A percentile compares a stretch with the other conserved stretches of the same genome.
phyloP scores from a whole-genome alignment of 108 stramenopile species.

The Nitzschia sp. region DNA sequence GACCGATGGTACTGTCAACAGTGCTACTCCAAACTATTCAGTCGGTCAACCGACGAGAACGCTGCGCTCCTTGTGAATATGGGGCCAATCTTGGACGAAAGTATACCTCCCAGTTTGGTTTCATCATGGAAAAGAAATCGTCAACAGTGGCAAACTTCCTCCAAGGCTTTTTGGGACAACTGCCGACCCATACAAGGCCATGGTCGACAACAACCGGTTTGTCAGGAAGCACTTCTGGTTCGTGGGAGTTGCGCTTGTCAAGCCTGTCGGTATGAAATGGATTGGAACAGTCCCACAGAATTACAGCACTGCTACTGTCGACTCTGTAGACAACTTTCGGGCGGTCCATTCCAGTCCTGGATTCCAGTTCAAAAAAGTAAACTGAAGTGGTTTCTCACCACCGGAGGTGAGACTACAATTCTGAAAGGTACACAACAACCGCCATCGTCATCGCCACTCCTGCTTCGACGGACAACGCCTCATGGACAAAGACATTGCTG shows the following conservation, averaged over 20 bases:
- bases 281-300: conserved; percentile 16
- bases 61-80: conserved; percentile 12
- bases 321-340: conserved; percentile 39
- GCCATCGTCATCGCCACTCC: neutral
- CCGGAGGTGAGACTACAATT: neutral
- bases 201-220: neutral
- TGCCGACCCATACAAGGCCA: neutral
- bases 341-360: conserved; percentile 40
- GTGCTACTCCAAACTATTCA: conserved; percentile 33
- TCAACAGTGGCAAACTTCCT: conserved; percentile 6
- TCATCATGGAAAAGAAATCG: conserved; percentile 9
- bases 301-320: conserved; percentile 48
- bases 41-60: neutral
- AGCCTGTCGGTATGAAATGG: conserved; percentile 25
- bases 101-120: neutral
- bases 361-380: conserved; percentile 29
- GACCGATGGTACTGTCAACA: conserved; percentile 32
- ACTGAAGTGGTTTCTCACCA: conserved; percentile 20
- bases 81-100: conserved; percentile 19
- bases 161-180: neutral
- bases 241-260: conserved; percentile 32
- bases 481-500: conserved; percentile 44
- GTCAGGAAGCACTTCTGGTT: neutral
- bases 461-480: conserved; percentile 26
- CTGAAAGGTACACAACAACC: neutral